phyloP scores from a whole-genome alignment of 108 stramenopile species.

The Phaeodactylum tricornutum region DNA sequence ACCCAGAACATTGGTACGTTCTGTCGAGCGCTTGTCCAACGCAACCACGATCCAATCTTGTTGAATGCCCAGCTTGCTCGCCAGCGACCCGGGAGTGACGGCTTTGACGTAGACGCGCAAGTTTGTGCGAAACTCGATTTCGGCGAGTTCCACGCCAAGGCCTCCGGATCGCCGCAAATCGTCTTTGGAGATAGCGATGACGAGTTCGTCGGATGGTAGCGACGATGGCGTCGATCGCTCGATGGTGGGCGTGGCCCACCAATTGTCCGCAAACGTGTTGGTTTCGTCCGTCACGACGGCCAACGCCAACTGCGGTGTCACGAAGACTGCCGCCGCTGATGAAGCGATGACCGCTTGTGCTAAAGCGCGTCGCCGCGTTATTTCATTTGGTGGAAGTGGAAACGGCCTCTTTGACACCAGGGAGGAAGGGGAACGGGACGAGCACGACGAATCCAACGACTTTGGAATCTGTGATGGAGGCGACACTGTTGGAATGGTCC shows the following conservation, averaged over 20 bases:
- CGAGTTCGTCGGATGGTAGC: constrained; percentile 23
- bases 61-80: constrained; percentile 44
- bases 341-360: too few relatives aligned
- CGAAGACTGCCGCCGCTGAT: too few relatives aligned
- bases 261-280: constrained; percentile 36
- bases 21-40: constrained; percentile 38
- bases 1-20: constrained; percentile 56
- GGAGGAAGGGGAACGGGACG: too few relatives aligned
- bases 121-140: constrained; percentile 65
- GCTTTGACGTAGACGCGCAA: constrained; percentile 66
- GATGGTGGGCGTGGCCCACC: constrained; percentile 17
- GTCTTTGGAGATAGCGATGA: constrained; percentile 36
- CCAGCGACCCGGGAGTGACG: constrained; percentile 50
- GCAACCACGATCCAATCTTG: constrained; percentile 56
- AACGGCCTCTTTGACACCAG: too few relatives aligned
- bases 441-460: too few relatives aligned
- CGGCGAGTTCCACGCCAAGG: constrained; percentile 63
- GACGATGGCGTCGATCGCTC: not conserved
- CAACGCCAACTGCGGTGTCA: too few relatives aligned
- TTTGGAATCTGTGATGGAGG: too few relatives aligned
- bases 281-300: constrained; percentile 63
- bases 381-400: too few relatives aligned
- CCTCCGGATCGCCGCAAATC: constrained; percentile 30
- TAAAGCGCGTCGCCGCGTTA: too few relatives aligned
- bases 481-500: too few relatives aligned